A percentile compares a stretch with the other conserved stretches of the same genome.
Evolutionary conservation across 169 alveolate species (phyloP).

Genomic region (Plasmodium sp.): DNA sequence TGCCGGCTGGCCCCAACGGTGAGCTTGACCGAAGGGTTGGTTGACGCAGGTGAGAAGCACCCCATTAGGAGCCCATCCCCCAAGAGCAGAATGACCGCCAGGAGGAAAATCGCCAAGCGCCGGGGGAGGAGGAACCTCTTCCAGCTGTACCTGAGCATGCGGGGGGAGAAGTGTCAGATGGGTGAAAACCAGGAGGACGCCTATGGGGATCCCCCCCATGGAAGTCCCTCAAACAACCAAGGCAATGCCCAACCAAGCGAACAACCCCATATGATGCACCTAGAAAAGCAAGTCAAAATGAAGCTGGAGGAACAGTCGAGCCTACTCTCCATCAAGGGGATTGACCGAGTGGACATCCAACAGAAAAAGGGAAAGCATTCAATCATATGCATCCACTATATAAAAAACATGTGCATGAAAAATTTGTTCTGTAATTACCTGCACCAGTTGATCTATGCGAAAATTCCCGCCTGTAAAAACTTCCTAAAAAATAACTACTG

Average conservation of each 20-base stretch:
- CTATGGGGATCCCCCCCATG: not conserved
- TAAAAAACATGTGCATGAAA: conserved; percentile 94
- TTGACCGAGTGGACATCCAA: conserved; percentile 85
- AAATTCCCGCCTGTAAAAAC: conserved; percentile 92
- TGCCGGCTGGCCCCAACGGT: not conserved
- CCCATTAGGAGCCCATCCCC: not conserved
- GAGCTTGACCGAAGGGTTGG: too few relatives aligned
- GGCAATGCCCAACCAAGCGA: conserved; percentile 69
- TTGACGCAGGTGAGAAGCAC: not conserved
- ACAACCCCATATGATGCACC: conserved; percentile 35
- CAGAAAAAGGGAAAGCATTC: conserved; percentile 90
- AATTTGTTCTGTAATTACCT: conserved; percentile 94
- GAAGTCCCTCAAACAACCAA: conserved; percentile 2
- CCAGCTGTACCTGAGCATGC: conserved; percentile 51
- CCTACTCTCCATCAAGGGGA: conserved; percentile 82
- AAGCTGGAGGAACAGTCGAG: conserved; percentile 83
- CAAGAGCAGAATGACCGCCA: not conserved
- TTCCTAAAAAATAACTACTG: conserved; percentile 88
- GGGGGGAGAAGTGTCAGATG: not conserved
- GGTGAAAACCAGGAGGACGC: not conserved
- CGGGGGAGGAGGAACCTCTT: conserved; percentile 21
- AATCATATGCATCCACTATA: conserved; percentile 94
- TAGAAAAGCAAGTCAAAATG: conserved; percentile 79
- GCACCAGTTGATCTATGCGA: conserved; percentile 89
- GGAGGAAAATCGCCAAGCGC: not conserved